Base-by-base conservation (phyloP, 2,329 filamentous ascomycete species). In the Colletotrichum spaethianum region DNA sequence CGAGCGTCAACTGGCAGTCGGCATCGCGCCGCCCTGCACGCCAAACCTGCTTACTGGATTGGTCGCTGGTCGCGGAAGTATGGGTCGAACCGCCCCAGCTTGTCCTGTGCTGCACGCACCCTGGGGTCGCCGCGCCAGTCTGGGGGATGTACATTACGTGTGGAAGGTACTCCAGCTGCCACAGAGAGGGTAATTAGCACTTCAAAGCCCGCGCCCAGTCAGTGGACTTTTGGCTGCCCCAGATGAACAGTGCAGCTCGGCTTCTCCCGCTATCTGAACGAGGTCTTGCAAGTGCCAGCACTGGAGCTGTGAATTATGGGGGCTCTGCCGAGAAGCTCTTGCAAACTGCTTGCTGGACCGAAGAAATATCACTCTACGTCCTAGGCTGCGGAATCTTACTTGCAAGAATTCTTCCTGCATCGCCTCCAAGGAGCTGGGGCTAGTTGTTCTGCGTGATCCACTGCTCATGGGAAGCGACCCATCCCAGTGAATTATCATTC, bases 21-120 rank as follows among this genome's bases (percentile, higher is more conserved):
- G 64, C 26, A 72, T 69, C 65, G 65, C 70, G 59, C 65, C 28
- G 65, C 53, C 44, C 70, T 69, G 60, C 60, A 72, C 65, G 69
- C 59, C 65, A 53, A 66, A 59, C 36, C 52, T 33, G 65, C 70
- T 64, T 60, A 69, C 60, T 70, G 66, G 70, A 72, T 72, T 72
- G 70, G 70, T 70, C 62, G 31, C 42, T 23, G 38, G 36, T 36
- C 33, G 53, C 48, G 52, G 38, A 69, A 72, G 70, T 59, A 72
- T 70, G 70, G 70, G 60, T 59, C 65, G 44, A 63, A 23, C 23
- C 52, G 57, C 52, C 69, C 68, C 63, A 61, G 63, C 48, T 56
- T 44, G 55, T 31, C 28, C 8, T 53, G 16, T 50, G 36, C 44
- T 70, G 62, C 52, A 26, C 23, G 48, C 55, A 61, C 62, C 67